Percentiles rank a stretch among this genome's conserved stretches.
These are phyloP conservation scores for Aureobasidium uvarum DNA, from an alignment of 2,329 filamentous ascomycete species.

Conservation along the genomic window DNA sequence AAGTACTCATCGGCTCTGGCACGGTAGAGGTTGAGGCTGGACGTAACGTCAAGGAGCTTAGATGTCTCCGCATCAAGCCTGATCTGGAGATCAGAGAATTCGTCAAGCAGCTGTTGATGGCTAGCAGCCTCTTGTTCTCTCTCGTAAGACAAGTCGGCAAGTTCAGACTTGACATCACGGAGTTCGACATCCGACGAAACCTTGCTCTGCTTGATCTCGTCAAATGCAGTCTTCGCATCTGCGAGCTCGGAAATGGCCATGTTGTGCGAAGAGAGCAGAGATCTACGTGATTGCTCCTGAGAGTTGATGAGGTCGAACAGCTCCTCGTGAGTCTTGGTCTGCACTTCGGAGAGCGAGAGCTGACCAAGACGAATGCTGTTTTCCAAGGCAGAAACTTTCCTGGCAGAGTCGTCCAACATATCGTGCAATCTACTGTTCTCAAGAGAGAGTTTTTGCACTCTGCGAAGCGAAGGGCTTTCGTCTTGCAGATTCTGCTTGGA, in stretches of 20 bases:
- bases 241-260: constrained; percentile 79
- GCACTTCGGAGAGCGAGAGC: constrained; percentile 83
- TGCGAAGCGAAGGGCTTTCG: constrained; percentile 73
- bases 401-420: constrained; percentile 88
- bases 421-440: constrained; percentile 90
- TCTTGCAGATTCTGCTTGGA: constrained; percentile 63
- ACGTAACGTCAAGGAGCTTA: constrained; percentile 76
- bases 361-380: constrained; percentile 83
- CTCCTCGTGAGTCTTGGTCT: constrained; percentile 91
- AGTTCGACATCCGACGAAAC: constrained; percentile 80
- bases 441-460: constrained; percentile 87
- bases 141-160: constrained; percentile 73
- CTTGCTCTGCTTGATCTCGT: constrained; percentile 80
- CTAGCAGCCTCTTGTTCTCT: constrained; percentile 86
- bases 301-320: constrained; percentile 88
- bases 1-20: constrained; percentile 93
- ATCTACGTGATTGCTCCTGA: constrained; percentile 83
- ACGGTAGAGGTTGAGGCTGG: constrained; percentile 87
- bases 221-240: constrained; percentile 82
- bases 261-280: constrained; percentile 80
- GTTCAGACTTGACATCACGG: constrained; percentile 76
- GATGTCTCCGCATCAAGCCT: constrained; percentile 85
- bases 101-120: constrained; percentile 82
- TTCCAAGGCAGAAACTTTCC: constrained; percentile 87
- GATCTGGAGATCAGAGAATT: constrained; percentile 92